Percentiles rank a stretch among this genome's conserved stretches.
These are phyloP conservation scores for Hanseniaspora nectarophila DNA, from an alignment of 805 yeast genomes.

Conservation along the genomic window DNA sequence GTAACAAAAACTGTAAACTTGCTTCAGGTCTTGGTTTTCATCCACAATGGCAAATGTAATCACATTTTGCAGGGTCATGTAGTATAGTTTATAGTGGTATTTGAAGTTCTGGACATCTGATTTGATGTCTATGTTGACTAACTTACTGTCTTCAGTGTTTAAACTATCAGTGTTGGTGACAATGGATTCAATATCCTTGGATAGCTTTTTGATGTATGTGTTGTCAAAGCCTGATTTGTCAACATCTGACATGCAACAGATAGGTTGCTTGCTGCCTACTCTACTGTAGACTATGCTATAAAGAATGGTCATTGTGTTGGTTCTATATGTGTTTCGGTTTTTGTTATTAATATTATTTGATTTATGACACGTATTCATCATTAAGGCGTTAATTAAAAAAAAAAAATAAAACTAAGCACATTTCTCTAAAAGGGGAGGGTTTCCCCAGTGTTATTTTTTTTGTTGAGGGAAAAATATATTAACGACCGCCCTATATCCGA, in stretches of 20 bases:
- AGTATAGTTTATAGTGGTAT: constrained; percentile 9
- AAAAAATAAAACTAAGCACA: too few species aligned
- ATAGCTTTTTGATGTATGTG: constrained; percentile 2
- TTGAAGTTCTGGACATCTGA: constrained; percentile 14
- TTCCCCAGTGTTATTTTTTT: too few species aligned
- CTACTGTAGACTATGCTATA: constrained; percentile 13
- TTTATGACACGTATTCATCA: background rate
- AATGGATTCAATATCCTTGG: constrained; percentile 7
- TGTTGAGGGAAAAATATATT: too few species aligned
- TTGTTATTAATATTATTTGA: background rate
- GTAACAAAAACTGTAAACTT: constrained; percentile 6
- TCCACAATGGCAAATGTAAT: constrained; percentile 11
- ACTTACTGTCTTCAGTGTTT: constrained; percentile 8
- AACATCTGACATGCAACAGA: constrained; percentile 12
- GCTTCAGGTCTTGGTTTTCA: constrained; percentile 7
- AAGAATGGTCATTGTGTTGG: constrained; percentile 11
- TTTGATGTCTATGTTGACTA: constrained; percentile 12
- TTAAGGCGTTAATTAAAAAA: background rate
- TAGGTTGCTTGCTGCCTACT: constrained; percentile 9
- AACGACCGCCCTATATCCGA: background rate
- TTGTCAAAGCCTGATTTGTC: constrained; percentile 13
- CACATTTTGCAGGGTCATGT: constrained; percentile 10
- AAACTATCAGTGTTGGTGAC: constrained; percentile 5
- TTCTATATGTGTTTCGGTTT: background rate
- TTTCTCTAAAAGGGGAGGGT: too few species aligned